Evolutionary conservation across 192 early-diverging fungal genomes (phyloP), one percentile per base, ranked within the genome.

Genomic region (Lobulomyces angularis): DNA sequence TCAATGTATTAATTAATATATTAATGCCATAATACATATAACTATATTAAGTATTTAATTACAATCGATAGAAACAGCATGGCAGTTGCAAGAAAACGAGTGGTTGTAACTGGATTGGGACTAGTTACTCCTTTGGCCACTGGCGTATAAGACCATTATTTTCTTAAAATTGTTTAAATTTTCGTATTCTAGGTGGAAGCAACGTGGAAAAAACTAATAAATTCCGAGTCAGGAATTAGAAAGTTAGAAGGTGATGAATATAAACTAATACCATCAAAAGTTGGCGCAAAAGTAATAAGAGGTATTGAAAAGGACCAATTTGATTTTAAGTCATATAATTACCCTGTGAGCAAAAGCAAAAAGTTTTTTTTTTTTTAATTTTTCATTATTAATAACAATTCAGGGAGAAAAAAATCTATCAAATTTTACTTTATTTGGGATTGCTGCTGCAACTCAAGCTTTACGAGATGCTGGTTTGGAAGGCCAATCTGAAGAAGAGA

Each of bases 51-150:
- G n/a, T n/a, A n/a, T n/a, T n/a, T n/a, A n/a, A n/a, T n/a, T n/a
- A n/a, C n/a, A n/a, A n/a, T n/a, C n/a, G n/a, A n/a, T n/a, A n/a
- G n/a, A n/a, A n/a, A n/a, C n/a, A n/a, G n/a, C n/a, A n/a, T n/a
- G n/a, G n/a, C n/a, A n/a, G n/a, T 32, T 12, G 31, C 31, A 32
- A 32, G 31, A 39, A 22, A 74, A 27, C 65, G 88, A n/a, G 92
- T 97, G 1, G 92, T 90, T 3, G 88, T 97, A 8, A 97, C 92
- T 14, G 92, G 92, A 3, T 67, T 97, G 3, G 92, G 92, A 4
- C 62, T 90, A 12, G 83, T 97, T 23, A 89, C 89, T 14, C 92
- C 92, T 1, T 67, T 97, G 11, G 89, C 81, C 33, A 73, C 75
- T 1, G 84, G 86, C 38, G 76, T 82, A 11, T 53, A 59, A 33